Conservation (phyloP, 2,329 filamentous ascomycete species). For the Cercospora citrullina region DNA sequence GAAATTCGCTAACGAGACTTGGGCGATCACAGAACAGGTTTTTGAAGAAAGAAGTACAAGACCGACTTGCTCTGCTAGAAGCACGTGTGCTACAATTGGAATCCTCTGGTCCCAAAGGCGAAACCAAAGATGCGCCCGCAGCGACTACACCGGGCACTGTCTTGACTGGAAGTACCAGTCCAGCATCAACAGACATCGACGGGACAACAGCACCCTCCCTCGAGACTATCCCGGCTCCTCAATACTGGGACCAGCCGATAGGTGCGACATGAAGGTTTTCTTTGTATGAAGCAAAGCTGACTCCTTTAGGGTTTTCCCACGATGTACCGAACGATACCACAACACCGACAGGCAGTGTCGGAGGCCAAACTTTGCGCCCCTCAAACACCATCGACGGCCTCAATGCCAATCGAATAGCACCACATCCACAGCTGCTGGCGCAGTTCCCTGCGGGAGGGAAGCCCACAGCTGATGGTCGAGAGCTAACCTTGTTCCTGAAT, state of each 20-base stretch:
- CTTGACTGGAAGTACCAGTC: conserved; percentile 8
- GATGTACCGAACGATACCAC: neutral
- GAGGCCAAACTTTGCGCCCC: neutral
- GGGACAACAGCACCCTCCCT: conserved; percentile 2
- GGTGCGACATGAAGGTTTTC: neutral
- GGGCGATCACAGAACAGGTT: conserved; percentile 19
- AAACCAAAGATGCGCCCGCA: neutral
- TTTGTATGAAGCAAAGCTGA: neutral
- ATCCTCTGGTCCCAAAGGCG: neutral
- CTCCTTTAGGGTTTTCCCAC: neutral
- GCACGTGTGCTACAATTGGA: conserved; percentile 26
- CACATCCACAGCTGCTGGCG: conserved; percentile 21
- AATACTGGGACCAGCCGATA: conserved; percentile 10
- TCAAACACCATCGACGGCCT: neutral
- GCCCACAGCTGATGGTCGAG: conserved; percentile 20
- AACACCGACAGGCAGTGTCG: neutral
- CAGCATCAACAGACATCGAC: conserved; percentile 10
- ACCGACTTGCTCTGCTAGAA: conserved; percentile 26
- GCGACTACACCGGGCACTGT: neutral
- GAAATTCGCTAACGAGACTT: neutral
- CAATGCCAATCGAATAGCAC: neutral
- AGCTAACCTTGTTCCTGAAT: conserved; percentile 28
- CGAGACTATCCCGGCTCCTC: neutral
- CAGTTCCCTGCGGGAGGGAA: conserved; percentile 19
- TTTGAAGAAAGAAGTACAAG: conserved; percentile 31